Base-by-base conservation (phyloP, 2,329 filamentous ascomycete genomes). In the Zasmidium angulare region DNA sequence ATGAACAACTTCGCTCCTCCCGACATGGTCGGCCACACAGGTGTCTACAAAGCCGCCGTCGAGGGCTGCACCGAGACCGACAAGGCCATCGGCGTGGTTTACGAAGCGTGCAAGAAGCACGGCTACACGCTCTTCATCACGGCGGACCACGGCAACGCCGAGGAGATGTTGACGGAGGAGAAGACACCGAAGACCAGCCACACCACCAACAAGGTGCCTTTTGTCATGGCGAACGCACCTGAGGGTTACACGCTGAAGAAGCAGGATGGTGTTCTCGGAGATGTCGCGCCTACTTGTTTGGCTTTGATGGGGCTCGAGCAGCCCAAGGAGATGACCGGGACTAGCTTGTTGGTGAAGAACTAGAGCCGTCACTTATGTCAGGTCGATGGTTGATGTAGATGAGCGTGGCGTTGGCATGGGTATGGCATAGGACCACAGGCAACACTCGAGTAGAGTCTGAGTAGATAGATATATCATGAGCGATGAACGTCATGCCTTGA, bases 1-100 rank as follows among this genome's bases (percentile, higher is more conserved):
- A 99, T 99, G 95, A 97, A 98, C 87, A 99, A 99, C 86, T 98
- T 99, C 78, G 95, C 95, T 46, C 95, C 95, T 46, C 95, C 95
- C 19, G 95, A 99, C 80, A 99, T 99, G 95, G 95, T 99, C 66
- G 95, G 95, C 68, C 95, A 99, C 82, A 99, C 95, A 11, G 95
- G 95, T 74, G 92, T 96, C 61, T 98, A 98, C 79, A 89, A 98
- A 70, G 93, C 95, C 26, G 95, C 95, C 58, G 88, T 99, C 63
- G 74, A 95, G 72, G 95, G 88, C 69, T 89, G 89, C 68, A 83
- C 87, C 67, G 88, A 93, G 67, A 99, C 95, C 12, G 95, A 99
- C 77, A 90, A 89, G 81, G 93, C 90, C 56, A 99, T 99, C 71
- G 92, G 91, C 71, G 86, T 88, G 75, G 93, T 99, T 69, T 92